A percentile compares a stretch with the other conserved stretches of the same genome.
Evolutionary conservation across 441 rosid species (phyloP).

Genomic region (Cnidoscolus chayamansa): DNA sequence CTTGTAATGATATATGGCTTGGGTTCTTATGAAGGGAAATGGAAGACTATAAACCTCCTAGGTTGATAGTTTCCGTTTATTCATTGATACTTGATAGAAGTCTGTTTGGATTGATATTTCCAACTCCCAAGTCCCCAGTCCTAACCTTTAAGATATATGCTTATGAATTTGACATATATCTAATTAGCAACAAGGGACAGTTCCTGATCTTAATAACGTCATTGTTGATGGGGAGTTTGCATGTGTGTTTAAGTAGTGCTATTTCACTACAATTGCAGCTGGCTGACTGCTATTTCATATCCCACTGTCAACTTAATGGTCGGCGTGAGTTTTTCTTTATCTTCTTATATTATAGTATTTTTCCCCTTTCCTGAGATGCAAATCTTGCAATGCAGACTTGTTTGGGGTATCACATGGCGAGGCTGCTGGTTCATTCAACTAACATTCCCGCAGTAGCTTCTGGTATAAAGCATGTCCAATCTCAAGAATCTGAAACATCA

Average conservation of each 20-base stretch:
- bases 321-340: background rate
- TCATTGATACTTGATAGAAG: background rate
- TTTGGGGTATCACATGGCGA: constrained; percentile 47
- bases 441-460: constrained; percentile 42
- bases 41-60: background rate
- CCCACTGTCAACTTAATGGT: background rate
- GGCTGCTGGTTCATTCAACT: constrained; percentile 55
- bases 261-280: background rate
- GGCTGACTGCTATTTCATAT: background rate
- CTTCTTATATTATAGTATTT: background rate
- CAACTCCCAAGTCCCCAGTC: background rate
- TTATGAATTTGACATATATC: background rate
- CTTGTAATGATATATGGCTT: background rate
- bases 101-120: background rate
- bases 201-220: background rate
- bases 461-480: constrained; percentile 38
- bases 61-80: background rate
- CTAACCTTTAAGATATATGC: background rate
- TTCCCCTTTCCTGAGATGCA: constrained; percentile 15
- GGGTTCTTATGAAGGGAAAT: background rate
- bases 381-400: constrained; percentile 38
- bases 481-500: constrained; percentile 42
- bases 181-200: background rate
- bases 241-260: background rate
- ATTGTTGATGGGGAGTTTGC: background rate